Conservation (phyloP, 345 rosid genomes). For the Laguncularia racemosa region DNA sequence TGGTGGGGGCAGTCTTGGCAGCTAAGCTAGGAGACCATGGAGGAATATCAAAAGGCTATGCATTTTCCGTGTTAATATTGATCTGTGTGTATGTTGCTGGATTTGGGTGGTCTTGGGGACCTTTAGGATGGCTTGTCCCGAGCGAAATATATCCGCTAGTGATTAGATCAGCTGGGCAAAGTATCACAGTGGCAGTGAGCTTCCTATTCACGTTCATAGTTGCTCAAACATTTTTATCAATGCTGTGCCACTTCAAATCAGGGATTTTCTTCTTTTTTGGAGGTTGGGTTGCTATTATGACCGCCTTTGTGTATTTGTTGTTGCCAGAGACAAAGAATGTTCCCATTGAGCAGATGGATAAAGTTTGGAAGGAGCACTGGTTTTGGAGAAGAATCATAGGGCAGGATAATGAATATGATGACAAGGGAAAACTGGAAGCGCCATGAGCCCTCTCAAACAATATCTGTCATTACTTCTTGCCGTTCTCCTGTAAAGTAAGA, state of each 20-base stretch:
- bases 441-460: too few species aligned
- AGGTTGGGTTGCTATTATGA: slow-evolving; percentile 41
- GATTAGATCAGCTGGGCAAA: slow-evolving; percentile 81
- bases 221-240: slow-evolving; percentile 61
- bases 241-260: slow-evolving; percentile 81
- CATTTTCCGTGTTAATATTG: slow-evolving; percentile 61
- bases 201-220: slow-evolving; percentile 70
- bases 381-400: too few species aligned
- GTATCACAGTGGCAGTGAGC: slow-evolving; percentile 72
- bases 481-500: too few species aligned
- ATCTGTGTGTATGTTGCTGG: slow-evolving; percentile 69
- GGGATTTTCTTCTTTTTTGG: slow-evolving; percentile 61
- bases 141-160: slow-evolving; percentile 86
- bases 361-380: too few species aligned
- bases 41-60: slow-evolving; percentile 64
- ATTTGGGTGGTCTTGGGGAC: slow-evolving; percentile 97
- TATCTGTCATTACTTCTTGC: too few species aligned
- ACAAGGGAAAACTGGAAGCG: too few species aligned
- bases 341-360: too few species aligned
- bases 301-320: slow-evolving; percentile 18
- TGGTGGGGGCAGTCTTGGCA: slow-evolving; percentile 57
- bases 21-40: slow-evolving; percentile 73
- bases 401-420: neutral
- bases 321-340: too few species aligned
- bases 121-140: slow-evolving; percentile 83